Evolutionary conservation across 345 rosid genomes (phyloP).

Genomic region (Eucalyptus sp.): DNA sequence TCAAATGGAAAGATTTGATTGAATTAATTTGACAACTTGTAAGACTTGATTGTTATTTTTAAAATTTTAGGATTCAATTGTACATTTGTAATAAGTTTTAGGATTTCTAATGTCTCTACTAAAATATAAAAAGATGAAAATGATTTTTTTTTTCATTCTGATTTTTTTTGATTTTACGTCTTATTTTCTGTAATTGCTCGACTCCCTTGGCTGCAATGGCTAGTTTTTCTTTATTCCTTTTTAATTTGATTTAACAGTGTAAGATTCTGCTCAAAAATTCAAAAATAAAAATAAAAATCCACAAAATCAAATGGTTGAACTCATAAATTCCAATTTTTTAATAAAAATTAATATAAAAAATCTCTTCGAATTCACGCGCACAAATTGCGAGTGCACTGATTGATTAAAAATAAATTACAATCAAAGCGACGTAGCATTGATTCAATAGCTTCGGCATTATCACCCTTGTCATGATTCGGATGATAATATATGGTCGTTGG

Average conservation of each 20-base stretch:
- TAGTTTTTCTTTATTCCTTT: neutral
- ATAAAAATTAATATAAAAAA: neutral
- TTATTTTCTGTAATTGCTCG: neutral
- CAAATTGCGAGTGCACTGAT: neutral
- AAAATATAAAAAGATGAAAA: no score
- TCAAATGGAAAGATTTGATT: no score
- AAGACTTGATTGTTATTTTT: no score
- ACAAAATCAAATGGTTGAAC: neutral
- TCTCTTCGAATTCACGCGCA: neutral
- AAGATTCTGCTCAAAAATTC: neutral
- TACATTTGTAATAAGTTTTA: no score
- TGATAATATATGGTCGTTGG: neutral
- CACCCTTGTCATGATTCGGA: neutral
- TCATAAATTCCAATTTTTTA: neutral
- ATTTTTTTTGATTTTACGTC: neutral
- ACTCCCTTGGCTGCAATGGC: neutral
- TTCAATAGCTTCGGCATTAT: neutral
- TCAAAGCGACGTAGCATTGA: neutral
- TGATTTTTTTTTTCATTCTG: neutral
- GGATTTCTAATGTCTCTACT: no score
- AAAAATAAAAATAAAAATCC: neutral
- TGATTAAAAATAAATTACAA: neutral
- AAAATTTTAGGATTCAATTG: rapidly evolving
- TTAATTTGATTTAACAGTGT: neutral
- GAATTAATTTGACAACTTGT: neutral